Evolutionary conservation across 225 moss, liverwort and hornwort genomes (phyloP).

Genomic region (Ulota crispa): DNA sequence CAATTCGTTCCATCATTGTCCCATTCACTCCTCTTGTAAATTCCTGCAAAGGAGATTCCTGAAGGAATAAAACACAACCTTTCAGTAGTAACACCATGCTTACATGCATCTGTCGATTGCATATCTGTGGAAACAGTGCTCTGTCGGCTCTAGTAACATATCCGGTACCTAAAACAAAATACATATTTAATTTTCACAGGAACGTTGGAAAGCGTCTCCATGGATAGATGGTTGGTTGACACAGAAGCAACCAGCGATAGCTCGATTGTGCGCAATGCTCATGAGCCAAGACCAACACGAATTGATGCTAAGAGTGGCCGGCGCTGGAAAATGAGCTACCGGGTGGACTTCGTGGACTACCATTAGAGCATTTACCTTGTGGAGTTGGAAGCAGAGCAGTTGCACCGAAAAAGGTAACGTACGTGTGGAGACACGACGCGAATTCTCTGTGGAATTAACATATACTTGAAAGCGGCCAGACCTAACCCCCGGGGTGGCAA

Average conservation of each 20-base stretch:
- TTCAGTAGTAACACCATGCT: too few species aligned
- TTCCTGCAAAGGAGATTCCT: not conserved
- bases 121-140: not conserved
- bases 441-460: not conserved
- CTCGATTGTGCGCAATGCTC: not conserved
- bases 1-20: not conserved
- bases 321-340: not conserved
- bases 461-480: not conserved
- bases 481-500: too few species aligned
- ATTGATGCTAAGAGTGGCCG: not conserved
- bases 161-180: not conserved
- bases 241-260: not conserved
- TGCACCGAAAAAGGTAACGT: not conserved
- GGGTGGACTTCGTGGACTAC: not conserved
- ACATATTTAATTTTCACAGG: not conserved
- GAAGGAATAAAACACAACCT: not conserved
- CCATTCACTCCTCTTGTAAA: not conserved
- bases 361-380: not conserved
- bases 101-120: not conserved
- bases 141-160: not conserved
- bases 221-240: not conserved
- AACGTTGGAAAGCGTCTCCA: not conserved
- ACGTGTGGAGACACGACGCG: not conserved
- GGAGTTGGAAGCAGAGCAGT: not conserved
- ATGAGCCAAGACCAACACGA: not conserved